Evolutionary conservation across 2,329 filamentous ascomycete species (phyloP).

Genomic region (Claviceps spartinae): DNA sequence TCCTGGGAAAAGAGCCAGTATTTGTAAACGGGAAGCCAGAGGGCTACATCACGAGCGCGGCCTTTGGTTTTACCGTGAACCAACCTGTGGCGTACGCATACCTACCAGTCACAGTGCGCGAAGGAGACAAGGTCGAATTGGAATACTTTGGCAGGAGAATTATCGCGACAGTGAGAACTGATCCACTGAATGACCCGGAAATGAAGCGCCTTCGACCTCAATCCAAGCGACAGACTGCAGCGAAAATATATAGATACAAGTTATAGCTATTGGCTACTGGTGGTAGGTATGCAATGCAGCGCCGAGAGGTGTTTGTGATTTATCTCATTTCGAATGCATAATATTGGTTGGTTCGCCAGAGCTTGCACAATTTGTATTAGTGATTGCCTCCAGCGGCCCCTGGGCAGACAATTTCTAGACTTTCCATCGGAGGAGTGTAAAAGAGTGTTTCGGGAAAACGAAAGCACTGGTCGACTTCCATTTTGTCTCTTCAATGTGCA

Average conservation of each 20-base stretch:
- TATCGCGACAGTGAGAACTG: constrained; percentile 36
- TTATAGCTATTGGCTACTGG: no score
- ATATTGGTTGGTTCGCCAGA: no score
- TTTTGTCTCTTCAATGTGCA: not conserved
- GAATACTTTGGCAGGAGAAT: constrained; percentile 47
- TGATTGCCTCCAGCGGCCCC: not conserved
- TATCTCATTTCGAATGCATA: no score
- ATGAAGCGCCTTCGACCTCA: constrained; percentile 2
- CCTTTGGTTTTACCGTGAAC: constrained; percentile 44
- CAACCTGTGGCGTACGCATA: constrained; percentile 48
- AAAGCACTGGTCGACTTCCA: not conserved
- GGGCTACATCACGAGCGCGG: constrained; percentile 48
- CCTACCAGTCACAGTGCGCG: constrained; percentile 31
- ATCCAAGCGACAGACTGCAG: no score
- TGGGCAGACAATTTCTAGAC: not conserved
- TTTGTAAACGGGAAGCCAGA: constrained; percentile 30
- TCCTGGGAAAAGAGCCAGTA: constrained; percentile 50
- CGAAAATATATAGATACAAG: no score
- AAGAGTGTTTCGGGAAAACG: not conserved
- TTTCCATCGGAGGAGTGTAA: not conserved
- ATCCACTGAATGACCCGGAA: constrained; percentile 22
- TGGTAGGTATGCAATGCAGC: no score
- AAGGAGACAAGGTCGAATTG: constrained; percentile 40
- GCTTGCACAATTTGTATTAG: no score
- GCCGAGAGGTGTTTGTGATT: no score